A percentile compares a stretch with the other conserved stretches of the same genome.
Evolutionary conservation across 352 stramenopile species (phyloP).

Genomic region (Phytophthora melonis): DNA sequence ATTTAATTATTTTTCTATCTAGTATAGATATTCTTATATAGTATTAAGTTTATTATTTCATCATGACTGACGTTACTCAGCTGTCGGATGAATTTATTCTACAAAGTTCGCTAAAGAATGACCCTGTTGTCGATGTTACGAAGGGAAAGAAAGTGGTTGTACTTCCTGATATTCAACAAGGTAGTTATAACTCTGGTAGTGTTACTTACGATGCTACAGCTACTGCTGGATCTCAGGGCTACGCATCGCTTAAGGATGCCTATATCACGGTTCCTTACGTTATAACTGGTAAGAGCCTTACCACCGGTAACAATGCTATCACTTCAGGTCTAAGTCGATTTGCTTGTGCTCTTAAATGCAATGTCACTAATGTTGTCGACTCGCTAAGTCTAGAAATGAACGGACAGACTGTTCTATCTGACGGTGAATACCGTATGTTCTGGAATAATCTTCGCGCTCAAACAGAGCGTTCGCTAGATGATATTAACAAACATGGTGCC

Average conservation of each 20-base stretch:
- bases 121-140: not conserved
- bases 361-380: not conserved
- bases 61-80: not conserved
- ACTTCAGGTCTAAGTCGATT: not conserved
- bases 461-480: not conserved
- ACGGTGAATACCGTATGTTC: not conserved
- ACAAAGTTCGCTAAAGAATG: not conserved
- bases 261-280: no score
- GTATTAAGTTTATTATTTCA: no score
- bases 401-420: not conserved
- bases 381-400: not conserved
- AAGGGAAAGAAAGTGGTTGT: not conserved
- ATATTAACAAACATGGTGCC: slow-evolving; percentile 3
- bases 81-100: not conserved
- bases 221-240: no score
- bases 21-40: no score
- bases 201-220: not conserved
- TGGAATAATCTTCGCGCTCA: not conserved
- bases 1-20: no score
- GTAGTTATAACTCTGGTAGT: not conserved
- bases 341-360: not conserved
- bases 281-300: not conserved
- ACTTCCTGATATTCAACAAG: not conserved
- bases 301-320: not conserved
- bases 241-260: no score